Base-by-base conservation (phyloP, 176 grass and related monocot species). In the Rhynchospora breviuscula region DNA sequence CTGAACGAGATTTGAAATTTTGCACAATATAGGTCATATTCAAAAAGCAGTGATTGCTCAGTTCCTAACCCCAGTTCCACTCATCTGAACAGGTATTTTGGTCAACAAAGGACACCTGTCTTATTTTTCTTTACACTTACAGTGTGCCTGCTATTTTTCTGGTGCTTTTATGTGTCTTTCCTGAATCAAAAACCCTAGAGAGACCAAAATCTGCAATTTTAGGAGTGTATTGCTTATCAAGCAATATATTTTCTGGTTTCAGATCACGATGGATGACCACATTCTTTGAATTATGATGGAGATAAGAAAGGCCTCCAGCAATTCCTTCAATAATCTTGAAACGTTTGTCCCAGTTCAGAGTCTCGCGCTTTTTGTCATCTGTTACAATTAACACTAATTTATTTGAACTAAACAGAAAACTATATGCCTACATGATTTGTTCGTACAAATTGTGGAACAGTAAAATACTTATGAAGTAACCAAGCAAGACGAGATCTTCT, bases 121-220 rank as follows among this genome's bases (percentile, higher is more conserved):
- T 4, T 40, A 5, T 5, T 4, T 3, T 40, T 40, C 2, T 40
- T 40, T 4, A 40, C 1, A 83, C 85, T 76, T 75, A 87, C 85
- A 53, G 31, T n/a, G 85, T 87, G 47, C 79, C 85, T 49, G 78
- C 66, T 77, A 83, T 43, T 17, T 17, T 43, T 43, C n/a, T 46
- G 52, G 78, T 63, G 46, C 44, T 87, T 77, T 83, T 66, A 64
- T 83, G 80, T 14, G 53, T 87, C 8, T 64, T 65, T 21, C 54
- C 62, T 15, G 44, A 48, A 33, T 87, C 44, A 21, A 87, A 67
- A 35, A 69, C 52, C 35, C 59, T 87, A 15, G 79, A 69, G 40
- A 87, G 67, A 46, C 86, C 86, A 83, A 87, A 87, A 76, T 87
- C 86, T 13, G 86, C 79, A 19, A 87, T 87, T 60, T 87, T 87